Percentiles rank a stretch among this genome's conserved stretches.
Conservation (phyloP, 768 basidiomycete genomes). For the Rhizopogon rudus region DNA sequence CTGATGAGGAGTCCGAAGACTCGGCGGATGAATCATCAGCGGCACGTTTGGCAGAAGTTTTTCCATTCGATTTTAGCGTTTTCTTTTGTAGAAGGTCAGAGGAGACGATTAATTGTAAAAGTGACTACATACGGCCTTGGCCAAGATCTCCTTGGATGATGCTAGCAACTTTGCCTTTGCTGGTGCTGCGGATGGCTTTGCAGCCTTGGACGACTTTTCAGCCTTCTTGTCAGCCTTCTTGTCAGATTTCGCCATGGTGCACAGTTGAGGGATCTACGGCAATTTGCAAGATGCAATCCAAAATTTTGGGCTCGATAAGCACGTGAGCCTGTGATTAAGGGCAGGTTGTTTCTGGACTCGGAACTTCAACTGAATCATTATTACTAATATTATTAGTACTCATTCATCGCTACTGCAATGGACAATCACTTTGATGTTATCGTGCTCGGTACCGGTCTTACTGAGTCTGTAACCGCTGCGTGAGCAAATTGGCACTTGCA, state of each 20-base stretch:
- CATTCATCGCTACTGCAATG: conserved; percentile 15
- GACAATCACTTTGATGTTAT: conserved; percentile 56
- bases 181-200: conserved; percentile 25
- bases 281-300: not conserved
- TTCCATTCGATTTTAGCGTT: conserved; percentile 14
- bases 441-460: conserved; percentile 73
- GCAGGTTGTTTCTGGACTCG: conserved; percentile 13
- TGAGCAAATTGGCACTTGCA: conserved; percentile 38
- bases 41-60: conserved; percentile 11
- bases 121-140: conserved; percentile 29
- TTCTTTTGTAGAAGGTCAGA: conserved; percentile 10
- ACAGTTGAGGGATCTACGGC: conserved; percentile 2
- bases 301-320: conserved; percentile 12
- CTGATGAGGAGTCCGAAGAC: conserved; percentile 27
- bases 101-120: not conserved
- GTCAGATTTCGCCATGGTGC: conserved; percentile 34
- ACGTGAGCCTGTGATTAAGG: conserved; percentile 23
- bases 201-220: conserved; percentile 27
- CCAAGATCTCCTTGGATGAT: conserved; percentile 39
- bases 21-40: conserved; percentile 22
- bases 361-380: too few relatives aligned
- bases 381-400: too few relatives aligned
- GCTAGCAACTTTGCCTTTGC: conserved; percentile 22
- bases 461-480: conserved; percentile 87
- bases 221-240: conserved; percentile 33